These are phyloP conservation scores for Yarrowia sp. DNA, from an alignment of 805 yeast species.

Conservation along the genomic window DNA sequence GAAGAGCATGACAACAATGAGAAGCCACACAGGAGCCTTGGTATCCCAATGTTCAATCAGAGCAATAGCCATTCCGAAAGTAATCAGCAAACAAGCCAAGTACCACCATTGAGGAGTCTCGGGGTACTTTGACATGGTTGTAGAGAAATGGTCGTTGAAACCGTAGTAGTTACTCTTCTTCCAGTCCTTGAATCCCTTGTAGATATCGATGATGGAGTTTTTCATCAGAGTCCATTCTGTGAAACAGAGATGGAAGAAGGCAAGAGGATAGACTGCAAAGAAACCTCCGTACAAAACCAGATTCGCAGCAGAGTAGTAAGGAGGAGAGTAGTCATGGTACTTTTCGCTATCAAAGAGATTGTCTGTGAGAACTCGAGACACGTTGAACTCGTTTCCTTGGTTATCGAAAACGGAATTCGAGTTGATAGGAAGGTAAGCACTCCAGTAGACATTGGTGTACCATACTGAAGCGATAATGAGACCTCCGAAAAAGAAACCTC, in stretches of 20 bases:
- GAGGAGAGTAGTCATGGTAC: conserved; percentile 61
- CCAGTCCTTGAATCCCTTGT: neutral
- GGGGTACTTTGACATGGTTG: conserved; percentile 51
- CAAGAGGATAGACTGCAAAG: conserved; percentile 50
- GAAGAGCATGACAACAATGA: conserved; percentile 53
- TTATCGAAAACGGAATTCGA: conserved; percentile 52
- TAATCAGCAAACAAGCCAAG: conserved; percentile 45
- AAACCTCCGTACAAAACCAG: conserved; percentile 50
- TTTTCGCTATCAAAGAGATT: conserved; percentile 44
- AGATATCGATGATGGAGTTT: conserved; percentile 29
- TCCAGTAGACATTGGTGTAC: conserved; percentile 56
- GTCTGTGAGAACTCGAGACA: conserved; percentile 44
- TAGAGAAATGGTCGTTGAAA: conserved; percentile 30
- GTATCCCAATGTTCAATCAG: conserved; percentile 43
- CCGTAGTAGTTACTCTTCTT: conserved; percentile 1
- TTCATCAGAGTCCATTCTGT: conserved; percentile 28
- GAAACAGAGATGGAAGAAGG: conserved; percentile 35
- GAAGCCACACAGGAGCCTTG: conserved; percentile 60
- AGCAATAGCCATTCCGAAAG: conserved; percentile 40
- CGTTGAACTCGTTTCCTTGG: conserved; percentile 49
- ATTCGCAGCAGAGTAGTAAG: conserved; percentile 56
- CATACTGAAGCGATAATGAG: conserved; percentile 48
- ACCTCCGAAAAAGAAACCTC: conserved; percentile 29
- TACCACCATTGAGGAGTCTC: conserved; percentile 81
- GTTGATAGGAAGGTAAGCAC: conserved; percentile 58